Base-by-base conservation (phyloP, 768 basidiomycete species). In the Tephrocybe sp. region DNA sequence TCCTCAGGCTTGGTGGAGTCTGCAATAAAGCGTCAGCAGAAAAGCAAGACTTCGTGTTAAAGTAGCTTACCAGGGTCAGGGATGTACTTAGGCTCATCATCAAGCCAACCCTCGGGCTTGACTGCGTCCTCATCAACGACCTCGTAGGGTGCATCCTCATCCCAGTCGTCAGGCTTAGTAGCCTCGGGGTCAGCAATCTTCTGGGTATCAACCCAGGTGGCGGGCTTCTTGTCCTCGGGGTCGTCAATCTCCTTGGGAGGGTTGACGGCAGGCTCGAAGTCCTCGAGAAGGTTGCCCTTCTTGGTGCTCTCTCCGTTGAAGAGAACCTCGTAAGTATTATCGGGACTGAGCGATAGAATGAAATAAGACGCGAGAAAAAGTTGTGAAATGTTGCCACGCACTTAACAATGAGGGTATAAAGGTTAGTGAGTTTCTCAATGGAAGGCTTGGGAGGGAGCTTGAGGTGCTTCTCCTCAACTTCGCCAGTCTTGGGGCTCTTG, bases 391-490 rank as follows among this genome's bases (percentile, higher is more conserved):
- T 11, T 47, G 16, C 31, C 4, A 78, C 90, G 58, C 65, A 95
- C 92, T 92, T 83, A 69, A 98, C 67, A 68, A 95, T 74, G 67
- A 98, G 87, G 43, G 96, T 98, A 78, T 96, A 98, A 53, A 99
- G 79, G 66, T 94, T 92, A 58, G 94, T 90, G 48, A 83, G 75
- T 75, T 96, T 98, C 69, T 85, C 87, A 62, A 96, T 92, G 56
- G 84, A 75, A 41, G 96, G 96, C 51, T 78, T 79, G 53, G 93
- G 95, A 55, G 94, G 77, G 52, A 78, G 65, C 47, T 75, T 82
- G 53, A 98, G 85, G 72, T 99, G 97, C 72, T 99, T 98, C 83
- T 99, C 97, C 72, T 98, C 97, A 57, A 80, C 82, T 63, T 93
- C 92, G 60, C 92, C 92, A 39, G 89, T 92, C 62, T 88, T 79